Evolutionary conservation across 345 rosid genomes (phyloP).

Genomic region (Punica granatum): DNA sequence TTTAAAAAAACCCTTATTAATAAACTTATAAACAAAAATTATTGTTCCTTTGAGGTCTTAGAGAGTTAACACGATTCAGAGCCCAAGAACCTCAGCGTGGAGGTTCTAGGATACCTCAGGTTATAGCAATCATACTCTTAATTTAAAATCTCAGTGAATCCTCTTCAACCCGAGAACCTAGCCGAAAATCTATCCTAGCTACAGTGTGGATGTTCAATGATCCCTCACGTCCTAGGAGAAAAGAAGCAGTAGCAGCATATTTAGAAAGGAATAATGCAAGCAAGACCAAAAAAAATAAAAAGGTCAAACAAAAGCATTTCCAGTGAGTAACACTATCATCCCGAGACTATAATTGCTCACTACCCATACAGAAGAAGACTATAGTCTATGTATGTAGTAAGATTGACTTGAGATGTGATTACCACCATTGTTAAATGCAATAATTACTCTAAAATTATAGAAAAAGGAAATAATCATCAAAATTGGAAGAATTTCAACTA

Average conservation of each 20-base stretch:
- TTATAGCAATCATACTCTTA: no score
- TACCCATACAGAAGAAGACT: neutral
- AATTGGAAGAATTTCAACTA: no score
- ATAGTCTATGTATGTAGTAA: no score
- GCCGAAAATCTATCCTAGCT: neutral
- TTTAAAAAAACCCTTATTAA: neutral
- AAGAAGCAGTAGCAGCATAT: no score
- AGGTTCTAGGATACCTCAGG: no score
- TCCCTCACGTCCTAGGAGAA: no score
- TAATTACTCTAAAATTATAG: no score
- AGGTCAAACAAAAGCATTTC: neutral
- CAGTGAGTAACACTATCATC: neutral
- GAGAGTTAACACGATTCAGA: neutral
- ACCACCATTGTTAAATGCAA: no score
- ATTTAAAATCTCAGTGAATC: neutral
- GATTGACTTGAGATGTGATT: no score
- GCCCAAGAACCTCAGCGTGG: neutral
- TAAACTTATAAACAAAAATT: neutral
- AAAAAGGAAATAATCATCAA: no score
- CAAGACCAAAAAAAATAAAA: neutral
- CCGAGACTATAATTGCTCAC: neutral
- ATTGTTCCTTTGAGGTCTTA: neutral
- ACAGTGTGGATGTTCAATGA: neutral
- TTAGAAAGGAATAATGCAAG: neutral
- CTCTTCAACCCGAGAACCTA: neutral